phyloP scores from a whole-genome alignment of 345 rosid species.

The Punica granatum region DNA sequence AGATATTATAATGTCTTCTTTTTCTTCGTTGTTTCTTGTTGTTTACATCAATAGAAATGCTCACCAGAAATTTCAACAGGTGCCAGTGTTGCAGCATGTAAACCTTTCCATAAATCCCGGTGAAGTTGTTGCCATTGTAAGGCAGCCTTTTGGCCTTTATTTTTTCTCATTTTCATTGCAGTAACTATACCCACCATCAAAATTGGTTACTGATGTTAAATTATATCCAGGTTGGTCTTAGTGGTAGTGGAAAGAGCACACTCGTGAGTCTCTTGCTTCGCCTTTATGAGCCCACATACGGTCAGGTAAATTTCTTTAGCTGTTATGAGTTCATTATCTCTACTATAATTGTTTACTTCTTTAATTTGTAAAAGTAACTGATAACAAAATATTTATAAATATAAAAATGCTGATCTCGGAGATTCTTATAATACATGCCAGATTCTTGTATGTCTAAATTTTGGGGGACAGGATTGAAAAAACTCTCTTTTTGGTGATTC shows the following conservation, averaged over 20 bases:
- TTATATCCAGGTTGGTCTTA: constrained; percentile 77
- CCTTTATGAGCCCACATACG: constrained; percentile 77
- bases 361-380: background rate
- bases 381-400: background rate
- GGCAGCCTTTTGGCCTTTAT: constrained; percentile 11
- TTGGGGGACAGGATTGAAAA: background rate
- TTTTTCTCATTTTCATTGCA: constrained; percentile 4
- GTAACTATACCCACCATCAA: constrained; percentile 5
- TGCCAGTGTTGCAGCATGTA: constrained; percentile 56
- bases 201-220: constrained; percentile 4
- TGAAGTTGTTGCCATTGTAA: constrained; percentile 88
- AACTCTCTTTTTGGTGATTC: too few relatives aligned
- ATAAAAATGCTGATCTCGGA: background rate
- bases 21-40: background rate
- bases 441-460: background rate
- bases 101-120: constrained; percentile 60
- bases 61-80: constrained; percentile 30
- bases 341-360: background rate
- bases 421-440: background rate
- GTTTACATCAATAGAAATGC: background rate
- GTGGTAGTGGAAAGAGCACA: constrained; percentile 99
- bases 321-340: background rate
- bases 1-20: background rate
- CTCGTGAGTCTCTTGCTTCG: constrained; percentile 80
- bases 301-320: constrained; percentile 52